phyloP scores from a whole-genome alignment of 2,329 filamentous ascomycete species.

The Sporothrix dimorphospora region DNA sequence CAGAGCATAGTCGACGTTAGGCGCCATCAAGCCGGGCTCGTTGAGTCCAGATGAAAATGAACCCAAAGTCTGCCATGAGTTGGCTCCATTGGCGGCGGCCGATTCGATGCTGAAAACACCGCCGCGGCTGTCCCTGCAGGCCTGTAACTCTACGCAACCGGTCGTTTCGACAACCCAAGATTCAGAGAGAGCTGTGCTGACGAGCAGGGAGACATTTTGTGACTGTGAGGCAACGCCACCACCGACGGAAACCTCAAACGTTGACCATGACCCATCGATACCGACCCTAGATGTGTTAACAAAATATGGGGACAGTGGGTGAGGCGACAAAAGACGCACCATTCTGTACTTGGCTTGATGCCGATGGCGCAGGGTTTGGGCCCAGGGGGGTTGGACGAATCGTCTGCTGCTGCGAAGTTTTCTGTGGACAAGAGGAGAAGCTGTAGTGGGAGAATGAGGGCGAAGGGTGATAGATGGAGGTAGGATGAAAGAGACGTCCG shows the following conservation, averaged over 20 bases:
- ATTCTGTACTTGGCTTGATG: not conserved
- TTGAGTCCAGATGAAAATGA: constrained; percentile 63
- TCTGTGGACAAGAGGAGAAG: not conserved
- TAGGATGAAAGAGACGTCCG: not conserved
- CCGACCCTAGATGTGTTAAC: constrained; percentile 54
- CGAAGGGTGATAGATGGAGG: not conserved
- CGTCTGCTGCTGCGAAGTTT: not conserved
- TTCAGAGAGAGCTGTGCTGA: constrained; percentile 71
- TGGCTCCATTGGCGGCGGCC: constrained; percentile 46
- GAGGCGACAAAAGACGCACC: not conserved
- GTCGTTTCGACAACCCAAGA: constrained; percentile 68
- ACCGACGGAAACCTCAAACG: constrained; percentile 64
- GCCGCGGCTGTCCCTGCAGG: constrained; percentile 62
- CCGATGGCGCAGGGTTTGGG: not conserved
- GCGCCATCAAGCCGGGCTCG: constrained; percentile 54
- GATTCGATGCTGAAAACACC: constrained; percentile 56
- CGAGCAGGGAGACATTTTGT: constrained; percentile 55
- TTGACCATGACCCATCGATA: constrained; percentile 72
- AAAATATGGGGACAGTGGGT: not conserved
- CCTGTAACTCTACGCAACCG: constrained; percentile 66
- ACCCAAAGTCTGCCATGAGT: constrained; percentile 61
- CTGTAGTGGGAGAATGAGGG: not conserved
- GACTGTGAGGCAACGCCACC: constrained; percentile 36
- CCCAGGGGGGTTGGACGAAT: not conserved
- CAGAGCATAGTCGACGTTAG: constrained; percentile 67